Percentiles rank a stretch among this genome's conserved stretches.
Conservation (phyloP, 1,139 yeast genomes). For the Geotrichum europaeum region DNA sequence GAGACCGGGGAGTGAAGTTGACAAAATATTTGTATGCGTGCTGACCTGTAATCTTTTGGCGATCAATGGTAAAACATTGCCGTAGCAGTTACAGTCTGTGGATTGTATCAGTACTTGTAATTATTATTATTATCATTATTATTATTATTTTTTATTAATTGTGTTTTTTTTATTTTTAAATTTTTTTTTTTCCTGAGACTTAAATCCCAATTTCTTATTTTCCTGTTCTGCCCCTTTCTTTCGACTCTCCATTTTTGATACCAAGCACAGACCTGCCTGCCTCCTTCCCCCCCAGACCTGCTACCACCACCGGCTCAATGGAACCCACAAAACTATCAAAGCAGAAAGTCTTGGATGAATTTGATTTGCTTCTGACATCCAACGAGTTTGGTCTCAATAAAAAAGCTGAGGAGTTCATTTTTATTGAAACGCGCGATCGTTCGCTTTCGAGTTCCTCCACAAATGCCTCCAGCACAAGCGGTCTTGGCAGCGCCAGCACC, state of each 20-base stretch:
- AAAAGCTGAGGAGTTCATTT: not conserved
- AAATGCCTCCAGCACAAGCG: not conserved
- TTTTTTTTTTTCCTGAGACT: not conserved
- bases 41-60: not conserved
- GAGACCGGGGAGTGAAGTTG: slow-evolving; percentile 13
- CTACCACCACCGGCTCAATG: not conserved
- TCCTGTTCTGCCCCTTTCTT: not conserved
- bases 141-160: not conserved
- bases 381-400: not conserved
- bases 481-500: not conserved
- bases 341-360: not conserved
- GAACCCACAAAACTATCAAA: not conserved
- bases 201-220: not conserved
- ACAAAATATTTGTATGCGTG: not conserved
- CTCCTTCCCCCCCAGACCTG: not conserved
- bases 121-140: not conserved
- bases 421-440: not conserved
- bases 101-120: not conserved
- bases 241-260: not conserved
- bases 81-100: not conserved
- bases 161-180: not conserved
- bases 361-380: not conserved
- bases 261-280: not conserved
- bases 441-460: not conserved
- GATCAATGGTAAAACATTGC: not conserved